Conservation (phyloP, 176 grass and related monocot species). For the Carex cristatella region DNA sequence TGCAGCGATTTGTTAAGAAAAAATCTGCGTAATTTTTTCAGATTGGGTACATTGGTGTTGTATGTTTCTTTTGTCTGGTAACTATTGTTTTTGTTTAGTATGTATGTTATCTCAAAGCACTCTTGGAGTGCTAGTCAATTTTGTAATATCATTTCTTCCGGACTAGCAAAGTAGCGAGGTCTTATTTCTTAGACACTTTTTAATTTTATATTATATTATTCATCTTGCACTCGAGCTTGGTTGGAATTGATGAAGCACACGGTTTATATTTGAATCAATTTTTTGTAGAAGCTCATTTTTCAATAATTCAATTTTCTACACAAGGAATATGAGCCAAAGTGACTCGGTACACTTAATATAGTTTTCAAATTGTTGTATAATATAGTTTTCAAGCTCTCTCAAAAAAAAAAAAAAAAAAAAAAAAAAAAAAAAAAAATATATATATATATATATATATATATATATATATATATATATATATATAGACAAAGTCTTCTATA, state of each 20-base stretch:
- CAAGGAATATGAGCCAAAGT: background rate
- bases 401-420: too few species aligned
- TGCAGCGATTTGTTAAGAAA: conserved; percentile 61
- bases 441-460: too few species aligned
- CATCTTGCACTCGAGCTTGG: background rate
- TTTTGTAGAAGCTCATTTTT: background rate
- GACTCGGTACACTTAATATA: background rate
- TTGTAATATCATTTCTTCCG: background rate
- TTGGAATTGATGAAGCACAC: background rate
- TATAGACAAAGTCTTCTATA: too few species aligned
- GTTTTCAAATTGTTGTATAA: background rate
- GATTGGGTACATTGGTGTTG: background rate
- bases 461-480: too few species aligned
- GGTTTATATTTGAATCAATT: background rate
- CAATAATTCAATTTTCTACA: background rate
- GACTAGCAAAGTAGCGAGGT: background rate
- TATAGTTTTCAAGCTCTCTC: too few species aligned
- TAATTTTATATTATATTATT: background rate
- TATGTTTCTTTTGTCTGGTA: background rate
- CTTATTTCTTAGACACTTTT: background rate
- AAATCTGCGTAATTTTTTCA: background rate
- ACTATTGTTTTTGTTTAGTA: background rate
- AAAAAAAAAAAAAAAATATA: too few species aligned
- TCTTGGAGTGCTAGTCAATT: conserved; percentile 5
- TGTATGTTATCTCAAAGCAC: background rate